A percentile compares a stretch with the other conserved stretches of the same genome.
Evolutionary conservation across 371 early-diverging fungal genomes (phyloP).

Genomic region (Apophysomyces variabilis): DNA sequence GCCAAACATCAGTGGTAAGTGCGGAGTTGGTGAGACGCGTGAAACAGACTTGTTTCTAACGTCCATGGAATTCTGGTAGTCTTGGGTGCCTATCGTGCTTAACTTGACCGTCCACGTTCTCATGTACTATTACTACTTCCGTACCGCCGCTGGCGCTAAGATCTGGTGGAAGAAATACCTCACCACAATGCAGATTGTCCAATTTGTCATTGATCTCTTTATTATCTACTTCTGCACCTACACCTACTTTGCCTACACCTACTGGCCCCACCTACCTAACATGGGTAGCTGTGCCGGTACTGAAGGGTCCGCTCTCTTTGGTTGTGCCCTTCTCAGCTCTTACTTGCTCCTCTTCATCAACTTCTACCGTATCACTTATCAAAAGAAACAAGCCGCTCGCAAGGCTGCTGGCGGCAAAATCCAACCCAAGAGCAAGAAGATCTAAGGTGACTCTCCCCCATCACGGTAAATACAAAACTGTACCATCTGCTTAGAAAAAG

Average conservation of each 20-base stretch:
- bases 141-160: constrained; percentile 80
- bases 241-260: constrained; percentile 75
- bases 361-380: constrained; percentile 87
- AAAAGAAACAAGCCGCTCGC: constrained; percentile 55
- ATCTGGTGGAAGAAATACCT: constrained; percentile 94
- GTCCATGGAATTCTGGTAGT: constrained; percentile 42
- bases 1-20: constrained; percentile 82
- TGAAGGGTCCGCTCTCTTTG: constrained; percentile 80
- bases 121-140: constrained; percentile 93
- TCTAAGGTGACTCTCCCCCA: constrained; percentile 23
- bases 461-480: background rate
- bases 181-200: constrained; percentile 88
- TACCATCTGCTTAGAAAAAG: constrained; percentile 4
- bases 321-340: constrained; percentile 78
- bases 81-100: constrained; percentile 79
- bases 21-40: constrained; percentile 2
- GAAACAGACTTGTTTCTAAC: constrained; percentile 20
- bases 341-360: constrained; percentile 89
- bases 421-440: constrained; percentile 47
- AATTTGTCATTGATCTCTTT: constrained; percentile 85
- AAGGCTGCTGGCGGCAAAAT: constrained; percentile 23
- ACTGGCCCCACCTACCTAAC: constrained; percentile 75
- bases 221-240: constrained; percentile 83
- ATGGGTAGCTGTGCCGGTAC: constrained; percentile 80
- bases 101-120: constrained; percentile 92